These are phyloP conservation scores for Stylosanthes scabra DNA, from an alignment of 331 rosid genomes.

Conservation along the genomic window DNA sequence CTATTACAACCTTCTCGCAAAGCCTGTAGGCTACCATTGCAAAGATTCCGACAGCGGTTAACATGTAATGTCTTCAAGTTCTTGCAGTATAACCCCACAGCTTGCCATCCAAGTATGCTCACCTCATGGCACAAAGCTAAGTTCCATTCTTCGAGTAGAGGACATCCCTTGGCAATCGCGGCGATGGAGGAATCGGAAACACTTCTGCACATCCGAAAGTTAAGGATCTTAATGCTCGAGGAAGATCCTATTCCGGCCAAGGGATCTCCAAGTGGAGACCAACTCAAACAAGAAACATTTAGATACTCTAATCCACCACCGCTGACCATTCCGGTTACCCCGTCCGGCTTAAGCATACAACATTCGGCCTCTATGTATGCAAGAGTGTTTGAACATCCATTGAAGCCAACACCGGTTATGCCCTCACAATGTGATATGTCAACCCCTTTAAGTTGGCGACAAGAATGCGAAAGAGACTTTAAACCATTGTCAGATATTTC, in stretches of 20 bases:
- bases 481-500: constrained; percentile 59
- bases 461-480: constrained; percentile 47
- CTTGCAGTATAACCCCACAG: constrained; percentile 54
- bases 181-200: constrained; percentile 44
- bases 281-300: constrained; percentile 47
- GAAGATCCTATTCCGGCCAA: constrained; percentile 51
- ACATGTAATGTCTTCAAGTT: constrained; percentile 65
- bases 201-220: constrained; percentile 59
- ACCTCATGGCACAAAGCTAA: constrained; percentile 66
- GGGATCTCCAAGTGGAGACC: constrained; percentile 46
- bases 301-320: constrained; percentile 65
- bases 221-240: constrained; percentile 51
- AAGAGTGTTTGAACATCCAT: constrained; percentile 62
- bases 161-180: constrained; percentile 61
- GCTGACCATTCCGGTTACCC: constrained; percentile 55
- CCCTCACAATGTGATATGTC: constrained; percentile 54
- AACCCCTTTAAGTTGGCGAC: constrained; percentile 57
- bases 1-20: constrained; percentile 60
- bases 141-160: constrained; percentile 68
- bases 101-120: constrained; percentile 57
- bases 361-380: constrained; percentile 60
- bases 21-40: constrained; percentile 57
- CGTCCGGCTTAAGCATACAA: constrained; percentile 54
- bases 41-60: constrained; percentile 59
- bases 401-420: constrained; percentile 56